phyloP scores from a whole-genome alignment of 2,329 filamentous ascomycete genomes.

The Alternaria conjuncta region DNA sequence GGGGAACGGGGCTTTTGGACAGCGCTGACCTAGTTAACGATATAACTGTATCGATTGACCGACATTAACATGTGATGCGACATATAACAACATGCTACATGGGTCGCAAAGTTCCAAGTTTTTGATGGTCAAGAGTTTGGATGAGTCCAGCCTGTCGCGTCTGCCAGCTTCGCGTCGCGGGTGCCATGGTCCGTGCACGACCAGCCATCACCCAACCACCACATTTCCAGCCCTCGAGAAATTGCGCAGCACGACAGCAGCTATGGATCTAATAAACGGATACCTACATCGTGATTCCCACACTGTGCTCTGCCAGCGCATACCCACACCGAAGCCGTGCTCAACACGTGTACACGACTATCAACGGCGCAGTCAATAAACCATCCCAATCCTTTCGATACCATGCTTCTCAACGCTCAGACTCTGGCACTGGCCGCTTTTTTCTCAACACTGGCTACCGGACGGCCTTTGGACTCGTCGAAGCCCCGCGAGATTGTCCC shows the following conservation, averaged over 20 bases:
- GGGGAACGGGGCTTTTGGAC: neutral
- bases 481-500: constrained; percentile 22
- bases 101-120: neutral
- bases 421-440: constrained; percentile 28
- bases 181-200: constrained; percentile 17
- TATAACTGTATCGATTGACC: neutral
- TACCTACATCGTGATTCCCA: constrained; percentile 16
- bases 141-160: constrained; percentile 3
- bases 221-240: constrained; percentile 36
- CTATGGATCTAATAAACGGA: constrained; percentile 27
- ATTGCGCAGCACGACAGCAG: constrained; percentile 17
- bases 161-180: neutral
- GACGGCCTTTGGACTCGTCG: constrained; percentile 34
- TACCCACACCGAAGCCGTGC: constrained; percentile 14
- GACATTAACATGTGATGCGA: neutral
- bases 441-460: constrained; percentile 28
- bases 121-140: neutral
- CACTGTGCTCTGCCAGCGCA: constrained; percentile 11
- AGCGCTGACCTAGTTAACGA: neutral
- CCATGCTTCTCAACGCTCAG: constrained; percentile 36
- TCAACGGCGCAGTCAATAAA: constrained; percentile 9
- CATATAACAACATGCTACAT: neutral
- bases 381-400: constrained; percentile 17
- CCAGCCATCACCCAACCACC: constrained; percentile 39
- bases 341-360: constrained; percentile 14